phyloP scores from a whole-genome alignment of 2,329 filamentous ascomycete species.

The Microthyrium microscopicum region DNA sequence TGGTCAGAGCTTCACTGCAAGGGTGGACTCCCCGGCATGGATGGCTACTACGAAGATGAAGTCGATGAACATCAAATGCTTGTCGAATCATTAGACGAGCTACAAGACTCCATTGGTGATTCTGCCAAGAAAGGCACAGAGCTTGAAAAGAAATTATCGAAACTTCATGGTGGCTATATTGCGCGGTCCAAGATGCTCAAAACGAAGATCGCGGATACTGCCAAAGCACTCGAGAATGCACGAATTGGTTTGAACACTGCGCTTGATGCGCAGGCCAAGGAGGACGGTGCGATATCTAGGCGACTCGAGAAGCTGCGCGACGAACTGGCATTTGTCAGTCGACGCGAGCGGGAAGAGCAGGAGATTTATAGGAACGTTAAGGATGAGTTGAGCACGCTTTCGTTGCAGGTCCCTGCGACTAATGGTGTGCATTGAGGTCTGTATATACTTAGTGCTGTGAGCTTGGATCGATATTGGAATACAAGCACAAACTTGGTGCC shows the following conservation, averaged over 20 bases:
- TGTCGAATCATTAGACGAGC: slow-evolving; percentile 54
- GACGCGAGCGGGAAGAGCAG: slow-evolving; percentile 78
- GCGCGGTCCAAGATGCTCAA: slow-evolving; percentile 66
- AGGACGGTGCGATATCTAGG: slow-evolving; percentile 57
- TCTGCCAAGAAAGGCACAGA: slow-evolving; percentile 71
- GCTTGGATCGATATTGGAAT: too few species aligned
- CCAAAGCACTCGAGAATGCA: slow-evolving; percentile 57
- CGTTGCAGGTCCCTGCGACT: too few species aligned
- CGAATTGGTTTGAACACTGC: slow-evolving; percentile 56
- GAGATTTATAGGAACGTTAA: slow-evolving; percentile 61
- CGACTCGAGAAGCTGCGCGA: slow-evolving; percentile 60
- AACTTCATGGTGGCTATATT: slow-evolving; percentile 82
- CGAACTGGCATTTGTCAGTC: slow-evolving; percentile 68
- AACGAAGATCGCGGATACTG: slow-evolving; percentile 62
- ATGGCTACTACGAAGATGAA: slow-evolving; percentile 63
- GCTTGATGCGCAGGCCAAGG: slow-evolving; percentile 57
- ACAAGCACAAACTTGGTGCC: too few species aligned
- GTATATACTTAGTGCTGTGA: too few species aligned
- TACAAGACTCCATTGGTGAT: slow-evolving; percentile 56
- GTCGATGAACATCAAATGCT: slow-evolving; percentile 51
- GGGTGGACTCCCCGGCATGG: slow-evolving; percentile 55
- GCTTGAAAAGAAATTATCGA: slow-evolving; percentile 78
- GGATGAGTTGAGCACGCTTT: slow-evolving; percentile 73
- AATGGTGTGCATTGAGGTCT: too few species aligned
- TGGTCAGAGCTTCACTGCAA: slow-evolving; percentile 33